phyloP scores from a whole-genome alignment of 2,329 filamentous ascomycete genomes.

The Scedosporium aurantiacum region DNA sequence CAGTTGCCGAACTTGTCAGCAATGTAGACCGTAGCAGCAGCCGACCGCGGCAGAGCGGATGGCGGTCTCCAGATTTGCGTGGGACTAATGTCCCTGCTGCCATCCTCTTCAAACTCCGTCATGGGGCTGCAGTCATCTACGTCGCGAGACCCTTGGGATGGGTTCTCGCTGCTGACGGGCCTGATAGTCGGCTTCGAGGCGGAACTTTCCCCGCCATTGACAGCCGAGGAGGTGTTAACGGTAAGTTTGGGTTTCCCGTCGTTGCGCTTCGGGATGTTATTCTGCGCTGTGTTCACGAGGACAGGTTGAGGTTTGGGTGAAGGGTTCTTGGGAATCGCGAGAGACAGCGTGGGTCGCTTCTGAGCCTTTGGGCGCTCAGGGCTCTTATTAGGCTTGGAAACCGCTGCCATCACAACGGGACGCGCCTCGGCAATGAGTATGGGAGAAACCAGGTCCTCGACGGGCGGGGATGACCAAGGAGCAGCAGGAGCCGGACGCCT shows the following conservation, averaged over 20 bases:
- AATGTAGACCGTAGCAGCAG: conserved; percentile 35
- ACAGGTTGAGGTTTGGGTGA: neutral
- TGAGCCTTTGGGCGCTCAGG: neutral
- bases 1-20: conserved; percentile 43
- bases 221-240: neutral
- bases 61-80: conserved; percentile 39
- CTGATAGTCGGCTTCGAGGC: neutral
- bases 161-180: neutral
- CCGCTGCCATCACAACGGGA: neutral
- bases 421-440: neutral
- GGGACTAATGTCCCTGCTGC: conserved; percentile 17
- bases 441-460: neutral
- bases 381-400: conserved; percentile 6
- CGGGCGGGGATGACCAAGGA: conserved; percentile 7
- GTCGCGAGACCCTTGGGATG: conserved; percentile 14
- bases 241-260: neutral
- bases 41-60: conserved; percentile 31
- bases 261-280: neutral
- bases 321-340: neutral
- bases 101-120: conserved; percentile 42
- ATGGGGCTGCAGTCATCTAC: conserved; percentile 28
- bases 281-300: neutral
- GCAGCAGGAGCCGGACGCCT: conserved; percentile 7
- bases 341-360: neutral
- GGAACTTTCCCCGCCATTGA: neutral